These are phyloP conservation scores for Sideroxylon spinosum DNA, from an alignment of 179 eudicot species.

Conservation along the genomic window DNA sequence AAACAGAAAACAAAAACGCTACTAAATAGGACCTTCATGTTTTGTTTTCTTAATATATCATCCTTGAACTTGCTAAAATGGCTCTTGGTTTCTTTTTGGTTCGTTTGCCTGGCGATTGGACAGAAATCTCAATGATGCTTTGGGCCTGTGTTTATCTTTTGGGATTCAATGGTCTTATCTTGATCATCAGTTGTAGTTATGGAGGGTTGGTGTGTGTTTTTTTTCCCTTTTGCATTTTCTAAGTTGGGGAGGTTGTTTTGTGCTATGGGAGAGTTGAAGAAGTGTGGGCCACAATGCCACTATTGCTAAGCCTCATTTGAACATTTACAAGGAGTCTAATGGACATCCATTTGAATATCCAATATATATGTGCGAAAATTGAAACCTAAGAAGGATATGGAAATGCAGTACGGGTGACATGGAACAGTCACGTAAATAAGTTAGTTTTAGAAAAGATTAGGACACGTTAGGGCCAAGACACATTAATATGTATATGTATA, in stretches of 20 bases:
- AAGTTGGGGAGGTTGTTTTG: neutral
- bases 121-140: neutral
- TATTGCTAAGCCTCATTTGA: neutral
- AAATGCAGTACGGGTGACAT: too few relatives aligned
- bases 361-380: too few relatives aligned
- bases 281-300: neutral
- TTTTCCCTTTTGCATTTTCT: too few relatives aligned
- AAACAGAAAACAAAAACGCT: too few relatives aligned
- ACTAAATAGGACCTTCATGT: too few relatives aligned
- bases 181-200: neutral
- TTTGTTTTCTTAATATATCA: neutral
- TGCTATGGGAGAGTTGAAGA: neutral
- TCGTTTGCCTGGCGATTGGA: neutral
- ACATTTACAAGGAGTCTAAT: neutral
- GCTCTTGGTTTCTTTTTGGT: slow-evolving; percentile 4
- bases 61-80: neutral
- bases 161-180: neutral
- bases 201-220: neutral
- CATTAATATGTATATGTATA: too few relatives aligned
- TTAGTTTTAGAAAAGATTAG: too few relatives aligned
- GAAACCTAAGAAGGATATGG: too few relatives aligned
- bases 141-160: neutral
- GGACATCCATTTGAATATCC: slow-evolving; percentile 2
- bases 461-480: too few relatives aligned
- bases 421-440: too few relatives aligned